Percentiles rank a stretch among this genome's conserved stretches.
These are phyloP conservation scores for Botrytis pseudocinerea DNA, from an alignment of 2,329 filamentous ascomycete genomes.

Conservation along the genomic window DNA sequence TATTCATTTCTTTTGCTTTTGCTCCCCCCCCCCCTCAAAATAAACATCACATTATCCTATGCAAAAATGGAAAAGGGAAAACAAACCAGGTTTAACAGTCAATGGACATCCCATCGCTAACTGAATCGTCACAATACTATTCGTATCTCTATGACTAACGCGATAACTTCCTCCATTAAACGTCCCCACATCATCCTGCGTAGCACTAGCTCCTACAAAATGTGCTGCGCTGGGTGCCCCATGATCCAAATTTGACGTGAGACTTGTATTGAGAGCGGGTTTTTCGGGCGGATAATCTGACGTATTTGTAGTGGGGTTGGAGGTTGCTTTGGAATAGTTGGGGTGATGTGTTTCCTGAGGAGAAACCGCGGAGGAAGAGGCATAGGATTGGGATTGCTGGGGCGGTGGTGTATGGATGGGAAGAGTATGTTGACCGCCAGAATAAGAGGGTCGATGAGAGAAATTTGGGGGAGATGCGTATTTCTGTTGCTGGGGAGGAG, in stretches of 20 bases:
- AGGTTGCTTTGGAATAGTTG: slow-evolving; percentile 23
- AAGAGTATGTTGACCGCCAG: slow-evolving; percentile 12
- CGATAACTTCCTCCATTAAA: slow-evolving; percentile 96
- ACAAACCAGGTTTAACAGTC: slow-evolving; percentile 69
- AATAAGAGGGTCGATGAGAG: slow-evolving; percentile 41
- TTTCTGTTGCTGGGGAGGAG: slow-evolving; percentile 31
- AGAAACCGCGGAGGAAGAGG: slow-evolving; percentile 20
- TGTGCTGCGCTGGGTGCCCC: slow-evolving; percentile 47
- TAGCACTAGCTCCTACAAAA: slow-evolving; percentile 63
- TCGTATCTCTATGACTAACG: slow-evolving; percentile 88
- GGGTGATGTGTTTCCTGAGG: slow-evolving; percentile 33
- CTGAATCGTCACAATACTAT: slow-evolving; percentile 86
- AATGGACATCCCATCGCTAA: slow-evolving; percentile 86
- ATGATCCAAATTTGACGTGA: slow-evolving; percentile 41
- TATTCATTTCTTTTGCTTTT: neutral
- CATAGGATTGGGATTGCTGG: slow-evolving; percentile 7
- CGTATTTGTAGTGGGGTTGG: neutral
- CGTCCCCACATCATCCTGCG: slow-evolving; percentile 83
- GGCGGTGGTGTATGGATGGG: slow-evolving; percentile 22
- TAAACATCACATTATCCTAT: neutral
- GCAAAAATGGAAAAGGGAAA: neutral
- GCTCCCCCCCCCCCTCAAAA: neutral
- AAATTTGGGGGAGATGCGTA: slow-evolving; percentile 36
- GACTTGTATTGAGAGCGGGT: slow-evolving; percentile 38
- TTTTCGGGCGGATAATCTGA: slow-evolving; percentile 36